Percentiles rank a stretch among this genome's conserved stretches.
phyloP scores from a whole-genome alignment of 176 grass and related monocot genomes.

The Oryza meyeriana region DNA sequence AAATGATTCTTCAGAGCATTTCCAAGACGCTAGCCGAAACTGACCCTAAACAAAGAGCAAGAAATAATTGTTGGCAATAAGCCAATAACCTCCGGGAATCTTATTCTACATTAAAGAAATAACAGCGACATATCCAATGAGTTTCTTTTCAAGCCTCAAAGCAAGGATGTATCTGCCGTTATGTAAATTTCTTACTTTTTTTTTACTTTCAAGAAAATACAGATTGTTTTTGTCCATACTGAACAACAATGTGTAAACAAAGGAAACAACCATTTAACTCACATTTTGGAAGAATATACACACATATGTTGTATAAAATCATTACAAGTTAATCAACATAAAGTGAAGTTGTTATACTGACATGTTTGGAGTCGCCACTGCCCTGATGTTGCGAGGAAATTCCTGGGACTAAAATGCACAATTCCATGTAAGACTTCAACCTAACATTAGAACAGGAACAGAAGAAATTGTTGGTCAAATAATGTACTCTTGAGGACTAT shows the following conservation, averaged over 20 bases:
- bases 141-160: background rate
- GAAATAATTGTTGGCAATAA: background rate
- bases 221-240: background rate
- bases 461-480: background rate
- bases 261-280: background rate
- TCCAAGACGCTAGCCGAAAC: slow-evolving; percentile 78
- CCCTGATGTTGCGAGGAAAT: slow-evolving; percentile 71
- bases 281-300: slow-evolving; percentile 3
- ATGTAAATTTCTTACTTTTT: background rate
- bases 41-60: slow-evolving; percentile 38
- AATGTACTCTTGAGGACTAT: slow-evolving; percentile 11
- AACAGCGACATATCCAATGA: background rate
- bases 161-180: slow-evolving; percentile 20
- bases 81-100: background rate
- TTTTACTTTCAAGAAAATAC: background rate
- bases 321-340: slow-evolving; percentile 15
- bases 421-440: slow-evolving; percentile 95
- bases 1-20: slow-evolving; percentile 99
- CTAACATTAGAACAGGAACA: slow-evolving; percentile 42
- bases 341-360: slow-evolving; percentile 35
- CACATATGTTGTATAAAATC: slow-evolving; percentile 3
- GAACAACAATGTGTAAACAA: background rate
- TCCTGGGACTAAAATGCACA: slow-evolving; percentile 95
- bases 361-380: slow-evolving; percentile 46
- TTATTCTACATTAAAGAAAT: slow-evolving; percentile 6